Evolutionary conservation across 1,284 basidiomycete genomes (phyloP).

Genomic region (Sanghuangporus sanghuang): DNA sequence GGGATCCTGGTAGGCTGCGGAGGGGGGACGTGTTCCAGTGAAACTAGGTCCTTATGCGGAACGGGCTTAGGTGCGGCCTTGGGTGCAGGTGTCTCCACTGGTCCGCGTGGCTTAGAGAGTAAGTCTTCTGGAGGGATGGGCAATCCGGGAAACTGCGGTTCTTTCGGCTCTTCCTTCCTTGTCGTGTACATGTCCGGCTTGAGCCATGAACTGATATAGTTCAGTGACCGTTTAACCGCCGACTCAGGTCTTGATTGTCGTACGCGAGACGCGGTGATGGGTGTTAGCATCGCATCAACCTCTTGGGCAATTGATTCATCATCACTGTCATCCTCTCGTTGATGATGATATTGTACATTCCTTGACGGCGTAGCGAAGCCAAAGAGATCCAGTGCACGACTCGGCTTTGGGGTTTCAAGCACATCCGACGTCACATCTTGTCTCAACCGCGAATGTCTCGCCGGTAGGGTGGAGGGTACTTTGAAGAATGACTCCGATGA

Average conservation of each 20-base stretch:
- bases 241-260: neutral
- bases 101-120: slow-evolving; percentile 44
- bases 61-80: slow-evolving; percentile 37
- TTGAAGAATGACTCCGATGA: slow-evolving; percentile 17
- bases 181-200: slow-evolving; percentile 11
- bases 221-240: slow-evolving; percentile 17
- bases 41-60: slow-evolving; percentile 59
- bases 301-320: slow-evolving; percentile 12
- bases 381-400: slow-evolving; percentile 3
- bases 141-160: slow-evolving; percentile 32
- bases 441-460: slow-evolving; percentile 52
- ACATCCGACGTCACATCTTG: slow-evolving; percentile 31
- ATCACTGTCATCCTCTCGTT: slow-evolving; percentile 8
- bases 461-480: slow-evolving; percentile 36
- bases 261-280: slow-evolving; percentile 1
- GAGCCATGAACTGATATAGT: slow-evolving; percentile 16
- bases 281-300: slow-evolving; percentile 12
- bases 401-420: slow-evolving; percentile 3
- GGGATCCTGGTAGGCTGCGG: slow-evolving; percentile 40
- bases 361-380: slow-evolving; percentile 9
- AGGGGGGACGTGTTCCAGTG: slow-evolving; percentile 45
- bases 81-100: slow-evolving; percentile 52
- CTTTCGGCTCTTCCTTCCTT: slow-evolving; percentile 5
- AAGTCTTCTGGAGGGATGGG: slow-evolving; percentile 50
- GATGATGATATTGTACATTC: neutral